Conservation (phyloP, 1,139 yeast genomes). For the Geotrichum carabidarum region DNA sequence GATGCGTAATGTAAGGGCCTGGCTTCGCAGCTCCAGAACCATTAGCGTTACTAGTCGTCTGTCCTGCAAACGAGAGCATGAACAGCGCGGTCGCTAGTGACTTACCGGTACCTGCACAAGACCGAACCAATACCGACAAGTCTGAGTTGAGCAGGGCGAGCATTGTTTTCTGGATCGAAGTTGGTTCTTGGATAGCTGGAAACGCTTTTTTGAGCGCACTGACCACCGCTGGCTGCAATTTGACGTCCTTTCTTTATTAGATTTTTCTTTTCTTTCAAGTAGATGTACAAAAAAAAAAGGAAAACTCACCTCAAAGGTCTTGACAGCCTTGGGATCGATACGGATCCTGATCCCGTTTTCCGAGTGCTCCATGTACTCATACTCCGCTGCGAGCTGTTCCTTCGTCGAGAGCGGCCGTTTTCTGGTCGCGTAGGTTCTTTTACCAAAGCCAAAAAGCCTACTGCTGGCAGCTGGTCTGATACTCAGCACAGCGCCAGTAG, state of each 20-base stretch:
- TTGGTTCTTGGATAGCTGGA: conserved; percentile 26
- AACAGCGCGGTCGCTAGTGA: conserved; percentile 29
- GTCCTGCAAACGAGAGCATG: conserved; percentile 21
- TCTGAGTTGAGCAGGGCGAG: conserved; percentile 33
- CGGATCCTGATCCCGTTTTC: conserved; percentile 18
- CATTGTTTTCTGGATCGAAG: conserved; percentile 33
- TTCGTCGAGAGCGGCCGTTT: not conserved
- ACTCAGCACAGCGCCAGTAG: not conserved
- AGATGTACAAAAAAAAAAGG: too few relatives aligned
- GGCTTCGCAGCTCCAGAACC: not conserved
- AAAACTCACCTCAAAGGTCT: conserved; percentile 20
- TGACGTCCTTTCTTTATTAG: conserved; percentile 20
- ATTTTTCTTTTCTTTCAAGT: not conserved
- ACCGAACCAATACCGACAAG: conserved; percentile 29
- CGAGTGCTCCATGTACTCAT: conserved; percentile 3
- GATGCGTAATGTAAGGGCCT: conserved; percentile 24
- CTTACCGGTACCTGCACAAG: conserved; percentile 33
- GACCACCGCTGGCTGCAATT: conserved; percentile 20
- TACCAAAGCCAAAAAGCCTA: not conserved
- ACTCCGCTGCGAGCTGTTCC: conserved; percentile 4
- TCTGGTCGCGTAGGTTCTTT: not conserved
- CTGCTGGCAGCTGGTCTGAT: not conserved
- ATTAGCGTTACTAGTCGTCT: not conserved
- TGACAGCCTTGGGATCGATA: conserved; percentile 27
- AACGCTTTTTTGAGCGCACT: conserved; percentile 16